phyloP scores from a whole-genome alignment of 2,329 filamentous ascomycete species.

The Diplodia seriata region DNA sequence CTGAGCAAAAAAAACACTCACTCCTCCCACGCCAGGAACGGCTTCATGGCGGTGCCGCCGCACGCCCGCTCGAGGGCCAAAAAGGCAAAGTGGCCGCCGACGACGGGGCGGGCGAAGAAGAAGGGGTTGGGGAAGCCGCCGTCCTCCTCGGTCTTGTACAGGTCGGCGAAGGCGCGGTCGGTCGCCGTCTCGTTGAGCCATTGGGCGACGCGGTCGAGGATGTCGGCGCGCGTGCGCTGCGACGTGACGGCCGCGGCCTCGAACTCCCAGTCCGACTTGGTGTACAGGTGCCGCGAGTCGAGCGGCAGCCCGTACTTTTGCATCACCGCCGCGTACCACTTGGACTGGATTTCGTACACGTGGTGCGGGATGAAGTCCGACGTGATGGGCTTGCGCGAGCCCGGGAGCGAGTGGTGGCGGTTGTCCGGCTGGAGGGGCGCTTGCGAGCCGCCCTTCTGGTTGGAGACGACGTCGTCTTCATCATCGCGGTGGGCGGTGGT shows the following conservation, averaged over 20 bases:
- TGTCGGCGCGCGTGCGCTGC: slow-evolving; percentile 70
- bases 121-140: slow-evolving; percentile 76
- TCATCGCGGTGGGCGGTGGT: slow-evolving; percentile 27
- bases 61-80: slow-evolving; percentile 80
- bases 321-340: slow-evolving; percentile 80
- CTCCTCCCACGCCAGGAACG: slow-evolving; percentile 27
- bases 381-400: slow-evolving; percentile 41
- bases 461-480: slow-evolving; percentile 39
- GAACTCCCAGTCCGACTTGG: slow-evolving; percentile 92
- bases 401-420: slow-evolving; percentile 39
- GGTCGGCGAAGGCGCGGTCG: slow-evolving; percentile 79
- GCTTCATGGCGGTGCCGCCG: slow-evolving; percentile 57
- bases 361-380: slow-evolving; percentile 72
- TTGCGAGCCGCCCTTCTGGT: slow-evolving; percentile 29
- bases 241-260: slow-evolving; percentile 82
- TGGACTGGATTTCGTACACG: slow-evolving; percentile 79
- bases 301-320: slow-evolving; percentile 84
- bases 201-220: slow-evolving; percentile 73
- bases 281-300: slow-evolving; percentile 81
- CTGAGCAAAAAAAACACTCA: neutral
- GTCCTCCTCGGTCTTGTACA: slow-evolving; percentile 80
- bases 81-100: slow-evolving; percentile 86
- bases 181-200: slow-evolving; percentile 85
- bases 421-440: slow-evolving; percentile 24
- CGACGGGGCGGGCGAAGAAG: slow-evolving; percentile 83